phyloP scores from a whole-genome alignment of 371 early-diverging fungal genomes.

The Mortierella sp. region DNA sequence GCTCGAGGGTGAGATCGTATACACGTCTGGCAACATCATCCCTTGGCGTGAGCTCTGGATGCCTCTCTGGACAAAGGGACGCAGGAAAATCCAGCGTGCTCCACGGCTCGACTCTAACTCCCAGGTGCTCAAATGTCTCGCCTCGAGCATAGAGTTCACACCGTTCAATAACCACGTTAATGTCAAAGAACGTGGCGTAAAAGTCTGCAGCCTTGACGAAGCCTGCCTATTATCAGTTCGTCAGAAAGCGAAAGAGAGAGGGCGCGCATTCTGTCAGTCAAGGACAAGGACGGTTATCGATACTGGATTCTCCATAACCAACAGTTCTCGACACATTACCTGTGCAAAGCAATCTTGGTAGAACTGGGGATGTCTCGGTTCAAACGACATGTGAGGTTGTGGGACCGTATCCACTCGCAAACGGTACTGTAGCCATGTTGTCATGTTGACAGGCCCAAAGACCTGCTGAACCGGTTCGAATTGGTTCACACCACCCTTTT shows the following conservation, averaged over 20 bases:
- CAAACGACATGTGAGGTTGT: constrained; percentile 43
- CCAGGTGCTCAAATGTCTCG: constrained; percentile 2
- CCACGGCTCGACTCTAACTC: constrained; percentile 35
- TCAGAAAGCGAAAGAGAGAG: too few relatives aligned
- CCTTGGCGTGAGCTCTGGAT: constrained; percentile 23
- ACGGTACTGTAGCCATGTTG: constrained; percentile 52
- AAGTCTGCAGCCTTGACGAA: constrained; percentile 47
- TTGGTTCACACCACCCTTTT: constrained; percentile 23
- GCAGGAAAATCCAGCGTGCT: constrained; percentile 41
- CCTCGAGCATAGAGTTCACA: constrained; percentile 4
- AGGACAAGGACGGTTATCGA: too few relatives aligned
- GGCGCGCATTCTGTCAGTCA: too few relatives aligned
- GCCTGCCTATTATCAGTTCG: constrained; percentile 19
- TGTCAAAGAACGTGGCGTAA: constrained; percentile 36
- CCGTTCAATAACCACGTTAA: constrained; percentile 18
- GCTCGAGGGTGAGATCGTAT: constrained; percentile 30
- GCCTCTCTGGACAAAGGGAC: constrained; percentile 36
- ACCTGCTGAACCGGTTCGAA: constrained; percentile 50
- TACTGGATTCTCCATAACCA: too few relatives aligned
- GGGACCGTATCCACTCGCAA: constrained; percentile 38
- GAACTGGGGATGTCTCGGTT: constrained; percentile 42
- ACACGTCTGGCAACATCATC: constrained; percentile 42
- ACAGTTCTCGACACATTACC: constrained; percentile 30
- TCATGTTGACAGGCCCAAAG: constrained; percentile 50
- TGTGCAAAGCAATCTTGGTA: constrained; percentile 41